phyloP scores from a whole-genome alignment of 257 asterid genomes.

The Solanum appendiculatum region DNA sequence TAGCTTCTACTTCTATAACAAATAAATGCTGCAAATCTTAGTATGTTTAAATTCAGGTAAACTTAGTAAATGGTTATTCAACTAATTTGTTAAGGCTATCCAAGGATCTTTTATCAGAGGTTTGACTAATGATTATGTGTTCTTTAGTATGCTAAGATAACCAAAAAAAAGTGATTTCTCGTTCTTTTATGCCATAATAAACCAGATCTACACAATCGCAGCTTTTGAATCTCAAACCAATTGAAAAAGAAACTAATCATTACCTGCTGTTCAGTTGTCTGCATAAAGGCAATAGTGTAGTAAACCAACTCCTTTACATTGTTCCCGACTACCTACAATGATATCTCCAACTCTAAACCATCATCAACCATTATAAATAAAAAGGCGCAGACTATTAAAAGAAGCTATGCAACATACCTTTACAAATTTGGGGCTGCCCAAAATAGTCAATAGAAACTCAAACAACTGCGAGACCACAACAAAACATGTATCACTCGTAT shows the following conservation, averaged over 20 bases:
- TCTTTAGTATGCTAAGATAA: neutral
- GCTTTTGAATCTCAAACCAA: neutral
- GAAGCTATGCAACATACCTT: slow-evolving; percentile 43
- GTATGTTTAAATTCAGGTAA: neutral
- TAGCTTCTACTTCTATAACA: neutral
- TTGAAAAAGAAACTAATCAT: neutral
- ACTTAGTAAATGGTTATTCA: neutral
- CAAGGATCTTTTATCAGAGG: neutral
- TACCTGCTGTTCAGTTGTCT: slow-evolving; percentile 96
- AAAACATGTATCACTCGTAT: neutral
- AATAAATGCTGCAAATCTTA: neutral
- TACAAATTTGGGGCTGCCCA: slow-evolving; percentile 60
- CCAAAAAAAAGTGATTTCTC: neutral
- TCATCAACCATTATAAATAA: neutral
- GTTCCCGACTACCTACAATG: slow-evolving; percentile 45
- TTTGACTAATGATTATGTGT: neutral
- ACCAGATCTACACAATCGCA: neutral
- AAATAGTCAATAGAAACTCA: slow-evolving; percentile 75
- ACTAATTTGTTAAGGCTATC: neutral
- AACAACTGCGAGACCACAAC: slow-evolving; percentile 52
- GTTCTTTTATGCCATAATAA: neutral
- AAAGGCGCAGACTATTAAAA: neutral
- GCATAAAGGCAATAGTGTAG: slow-evolving; percentile 80
- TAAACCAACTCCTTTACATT: slow-evolving; percentile 79
- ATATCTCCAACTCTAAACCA: slow-evolving; percentile 1